Evolutionary conservation across 192 early-diverging fungal genomes (phyloP), one percentile per base, ranked within the genome.

Genomic region (Gigaspora rosea): DNA sequence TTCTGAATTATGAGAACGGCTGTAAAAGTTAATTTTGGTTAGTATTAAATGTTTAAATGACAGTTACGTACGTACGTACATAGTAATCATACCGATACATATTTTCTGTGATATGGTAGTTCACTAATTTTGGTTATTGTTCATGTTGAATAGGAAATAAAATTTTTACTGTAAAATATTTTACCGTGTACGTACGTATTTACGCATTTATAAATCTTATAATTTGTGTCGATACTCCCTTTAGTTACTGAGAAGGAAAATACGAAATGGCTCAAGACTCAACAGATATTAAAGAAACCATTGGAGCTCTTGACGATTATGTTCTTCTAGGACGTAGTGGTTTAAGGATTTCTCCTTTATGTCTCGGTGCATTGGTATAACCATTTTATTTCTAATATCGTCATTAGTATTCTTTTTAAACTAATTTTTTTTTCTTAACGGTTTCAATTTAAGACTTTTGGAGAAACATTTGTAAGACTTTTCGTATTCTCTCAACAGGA

Each of bases 331-430:
- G 81, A n/a, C 79, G 63, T 12, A 79, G 79, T 18, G 79, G 81
- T 18, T 77, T 85, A 2, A 76, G 84, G 22, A 76, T 85, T 74
- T 82, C 81, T 36, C 84, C 84, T 0, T 54, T 82, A n/a, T 75
- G 71, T 9, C 76, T 85, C 6, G 84, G 84, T 1, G 78, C 84
- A 18, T 79, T 85, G 84, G 81, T 82, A 71, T 12, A 18, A 32
- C 6, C 1, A n/a, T n/a, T 10, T 78, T 22, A 11, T 59, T 41
- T 15, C 36, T 47, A 5, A 54, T 27, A 57, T n/a, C 12, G 10
- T 32, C 74, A 71, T 18, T 35, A 66, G 35, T 52, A 41, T 36
- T 8, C 46, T 36, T 10, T 35, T 56, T 9, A 49, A 36, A 27
- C 15, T 20, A 16, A 10, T 73, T 16, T 32, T 41, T 41, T 41